Conservation (phyloP, 2,329 filamentous ascomycete species). For the Boeremia lycopersici region DNA sequence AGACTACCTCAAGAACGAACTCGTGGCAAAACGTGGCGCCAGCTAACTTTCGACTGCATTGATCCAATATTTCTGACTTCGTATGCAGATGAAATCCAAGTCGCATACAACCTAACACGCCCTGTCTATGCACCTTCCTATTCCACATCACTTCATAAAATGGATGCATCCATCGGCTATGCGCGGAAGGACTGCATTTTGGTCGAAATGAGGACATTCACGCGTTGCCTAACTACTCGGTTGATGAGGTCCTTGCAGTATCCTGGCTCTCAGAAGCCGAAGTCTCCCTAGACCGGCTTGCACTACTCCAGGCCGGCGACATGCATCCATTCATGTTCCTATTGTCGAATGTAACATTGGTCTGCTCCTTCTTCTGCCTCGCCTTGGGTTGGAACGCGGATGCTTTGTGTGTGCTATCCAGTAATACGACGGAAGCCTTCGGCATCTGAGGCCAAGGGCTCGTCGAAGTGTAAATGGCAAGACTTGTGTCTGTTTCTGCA, state of each 20-base stretch:
- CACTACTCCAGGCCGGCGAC: slow-evolving; percentile 8
- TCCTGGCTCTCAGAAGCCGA: background rate
- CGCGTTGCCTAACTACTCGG: background rate
- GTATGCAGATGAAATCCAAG: background rate
- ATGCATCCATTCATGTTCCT: slow-evolving; percentile 1
- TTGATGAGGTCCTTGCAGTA: background rate
- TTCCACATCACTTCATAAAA: background rate
- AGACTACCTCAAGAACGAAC: background rate
- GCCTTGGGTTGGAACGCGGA: slow-evolving; percentile 10
- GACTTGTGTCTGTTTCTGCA: slow-evolving; percentile 2
- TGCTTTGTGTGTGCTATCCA: slow-evolving; percentile 10
- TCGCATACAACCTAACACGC: background rate
- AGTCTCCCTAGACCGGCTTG: background rate
- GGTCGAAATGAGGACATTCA: background rate
- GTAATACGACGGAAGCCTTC: slow-evolving; percentile 1
- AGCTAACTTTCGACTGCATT: background rate
- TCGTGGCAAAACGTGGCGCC: background rate
- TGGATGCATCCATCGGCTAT: background rate
- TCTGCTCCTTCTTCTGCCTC: background rate
- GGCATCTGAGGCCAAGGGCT: slow-evolving; percentile 23
- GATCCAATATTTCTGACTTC: background rate
- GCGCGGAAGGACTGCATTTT: background rate
- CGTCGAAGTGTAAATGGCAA: slow-evolving; percentile 14
- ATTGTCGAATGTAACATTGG: background rate
- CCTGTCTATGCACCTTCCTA: slow-evolving; percentile 1